These are phyloP conservation scores for Myxozyma neglecta DNA, from an alignment of 805 yeast species.

Conservation along the genomic window DNA sequence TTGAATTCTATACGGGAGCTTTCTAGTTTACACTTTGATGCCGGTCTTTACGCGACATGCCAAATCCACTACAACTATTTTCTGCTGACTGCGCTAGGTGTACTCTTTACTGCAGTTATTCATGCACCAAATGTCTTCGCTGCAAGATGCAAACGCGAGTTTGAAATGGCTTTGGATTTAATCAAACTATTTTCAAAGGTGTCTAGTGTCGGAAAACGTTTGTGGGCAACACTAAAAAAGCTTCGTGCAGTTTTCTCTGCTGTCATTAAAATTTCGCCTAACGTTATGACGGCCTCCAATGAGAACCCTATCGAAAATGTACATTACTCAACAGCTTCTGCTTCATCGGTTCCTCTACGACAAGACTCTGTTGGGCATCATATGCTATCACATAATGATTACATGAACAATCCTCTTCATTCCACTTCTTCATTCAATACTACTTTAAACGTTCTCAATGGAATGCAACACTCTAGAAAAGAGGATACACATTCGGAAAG, in stretches of 20 bases:
- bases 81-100: constrained; percentile 34
- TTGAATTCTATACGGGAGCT: constrained; percentile 33
- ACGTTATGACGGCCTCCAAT: not conserved
- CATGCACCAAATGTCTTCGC: constrained; percentile 32
- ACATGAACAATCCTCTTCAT: too few relatives aligned
- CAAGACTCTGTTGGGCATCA: too few relatives aligned
- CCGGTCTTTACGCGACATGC: constrained; percentile 31
- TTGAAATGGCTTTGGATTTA: constrained; percentile 32
- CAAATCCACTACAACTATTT: constrained; percentile 36
- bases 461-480: not conserved
- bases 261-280: not conserved
- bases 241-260: constrained; percentile 13
- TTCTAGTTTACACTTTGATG: constrained; percentile 28
- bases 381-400: too few relatives aligned
- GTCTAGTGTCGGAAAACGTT: constrained; percentile 23
- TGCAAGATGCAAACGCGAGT: constrained; percentile 26
- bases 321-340: not conserved
- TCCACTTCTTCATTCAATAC: not conserved
- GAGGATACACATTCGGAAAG: not conserved
- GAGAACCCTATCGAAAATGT: not conserved
- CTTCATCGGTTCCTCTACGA: too few relatives aligned
- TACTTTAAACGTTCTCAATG: not conserved
- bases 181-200: constrained; percentile 29
- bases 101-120: constrained; percentile 31
- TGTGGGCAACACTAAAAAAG: constrained; percentile 20